phyloP scores from a whole-genome alignment of 805 yeast species.

The Priceomyces carsonii region DNA sequence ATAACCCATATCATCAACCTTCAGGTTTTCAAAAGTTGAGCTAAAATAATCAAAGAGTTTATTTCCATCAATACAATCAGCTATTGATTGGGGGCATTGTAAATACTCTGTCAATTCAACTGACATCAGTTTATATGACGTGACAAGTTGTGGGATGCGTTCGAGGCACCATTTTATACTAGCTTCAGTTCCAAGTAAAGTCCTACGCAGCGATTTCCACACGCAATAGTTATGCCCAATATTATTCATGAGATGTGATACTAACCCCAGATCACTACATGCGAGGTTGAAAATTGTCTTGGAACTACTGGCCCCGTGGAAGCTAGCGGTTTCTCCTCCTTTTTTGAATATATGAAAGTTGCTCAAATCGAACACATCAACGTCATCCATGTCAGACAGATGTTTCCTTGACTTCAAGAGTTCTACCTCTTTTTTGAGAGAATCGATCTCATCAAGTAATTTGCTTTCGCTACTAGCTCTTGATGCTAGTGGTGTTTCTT shows the following conservation, averaged over 20 bases:
- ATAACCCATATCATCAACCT: background rate
- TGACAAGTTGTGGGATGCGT: background rate
- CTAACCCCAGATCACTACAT: background rate
- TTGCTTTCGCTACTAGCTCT: background rate
- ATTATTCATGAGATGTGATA: background rate
- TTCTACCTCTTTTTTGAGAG: background rate
- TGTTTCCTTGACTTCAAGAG: background rate
- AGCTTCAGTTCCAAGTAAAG: background rate
- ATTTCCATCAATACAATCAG: background rate
- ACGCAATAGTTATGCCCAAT: background rate
- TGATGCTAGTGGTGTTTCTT: background rate
- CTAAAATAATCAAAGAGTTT: constrained; percentile 1
- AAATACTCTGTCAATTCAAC: background rate
- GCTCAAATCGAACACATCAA: background rate
- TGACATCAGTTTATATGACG: background rate
- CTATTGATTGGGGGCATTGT: background rate
- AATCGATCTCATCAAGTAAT: background rate
- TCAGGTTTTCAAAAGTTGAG: background rate
- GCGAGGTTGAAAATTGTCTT: background rate
- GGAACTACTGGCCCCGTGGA: background rate
- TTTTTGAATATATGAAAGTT: background rate
- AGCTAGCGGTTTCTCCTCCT: background rate
- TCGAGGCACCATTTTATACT: background rate
- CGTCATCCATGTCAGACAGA: background rate
- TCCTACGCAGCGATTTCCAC: background rate